Evolutionary conservation across 129 eudicot species (phyloP), one percentile per base, ranked within the genome.

Genomic region (Lonicera japonica): DNA sequence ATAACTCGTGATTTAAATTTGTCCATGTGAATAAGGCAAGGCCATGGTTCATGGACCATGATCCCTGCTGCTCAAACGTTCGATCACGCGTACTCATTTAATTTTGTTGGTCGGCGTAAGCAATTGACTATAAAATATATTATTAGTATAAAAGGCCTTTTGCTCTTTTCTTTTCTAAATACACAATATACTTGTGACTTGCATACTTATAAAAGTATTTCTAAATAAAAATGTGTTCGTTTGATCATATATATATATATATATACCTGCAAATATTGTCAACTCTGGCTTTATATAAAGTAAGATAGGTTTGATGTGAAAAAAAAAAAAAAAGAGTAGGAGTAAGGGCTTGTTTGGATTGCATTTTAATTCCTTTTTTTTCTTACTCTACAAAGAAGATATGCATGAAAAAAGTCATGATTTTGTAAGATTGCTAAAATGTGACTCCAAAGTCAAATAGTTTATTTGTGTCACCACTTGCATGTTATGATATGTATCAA

Each of bases 101-200:
- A 61, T 39, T 14, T 61, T 59, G 12, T 18, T 59, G 64, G 48
- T 19, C 50, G 18, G 64, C 34, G 29, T 59, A 59, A 59, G 64
- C 8, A 59, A 9, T 34, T 43, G 14, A 43, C 6, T 43, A 4
- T 43, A 14, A 43, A 38, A 43, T 43, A 1, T 29, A 29, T 29
- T 29, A 29, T 29, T 29, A 29, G 36, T 6, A 29, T 29, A 6
- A 1, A 1, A 29, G n/a, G 36, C 36, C 36, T 29, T 29, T 29
- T 29, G n/a, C 6, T 29, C 6, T 29, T 29, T 29, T 29, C 36
- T 6, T n/a, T 29, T 29, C 36, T 29, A 29, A 29, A 29, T 29
- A 29, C 36, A 6, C 36, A 2, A 29, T 29, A 29, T 2, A 29
- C 6, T 29, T 29, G 36, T 29, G 6, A 29, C 36, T 29, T 29